Conservation (phyloP, 495 filamentous ascomycete species). For the Neurospora pannonica region DNA sequence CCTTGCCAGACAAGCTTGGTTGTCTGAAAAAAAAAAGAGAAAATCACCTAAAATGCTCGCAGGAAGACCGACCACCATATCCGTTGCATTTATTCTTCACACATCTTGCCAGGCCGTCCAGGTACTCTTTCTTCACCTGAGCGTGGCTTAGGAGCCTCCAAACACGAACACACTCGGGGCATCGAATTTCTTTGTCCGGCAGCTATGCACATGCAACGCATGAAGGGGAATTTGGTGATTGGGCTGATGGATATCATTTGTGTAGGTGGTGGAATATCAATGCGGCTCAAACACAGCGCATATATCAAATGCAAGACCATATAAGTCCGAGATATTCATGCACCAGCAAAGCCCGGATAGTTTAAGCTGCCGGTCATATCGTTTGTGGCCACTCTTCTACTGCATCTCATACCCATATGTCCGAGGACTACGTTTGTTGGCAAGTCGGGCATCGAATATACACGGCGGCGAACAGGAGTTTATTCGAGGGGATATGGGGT, state of each 20-base stretch:
- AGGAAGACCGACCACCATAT: neutral
- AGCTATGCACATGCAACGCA: neutral
- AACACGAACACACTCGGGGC: neutral
- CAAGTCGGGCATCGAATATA: neutral
- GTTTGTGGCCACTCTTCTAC: neutral
- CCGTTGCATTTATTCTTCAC: neutral
- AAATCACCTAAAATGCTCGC: neutral
- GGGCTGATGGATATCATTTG: neutral
- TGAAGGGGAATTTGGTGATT: neutral
- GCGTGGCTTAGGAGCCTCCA: neutral
- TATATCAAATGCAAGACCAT: neutral
- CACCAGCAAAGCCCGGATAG: neutral
- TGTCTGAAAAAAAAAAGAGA: neutral
- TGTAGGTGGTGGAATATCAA: neutral
- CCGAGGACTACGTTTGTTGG: neutral
- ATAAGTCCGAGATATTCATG: neutral
- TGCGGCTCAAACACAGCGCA: neutral
- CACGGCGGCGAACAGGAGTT: neutral
- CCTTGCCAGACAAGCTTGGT: neutral
- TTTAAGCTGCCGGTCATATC: neutral
- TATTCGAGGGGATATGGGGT: too few relatives aligned
- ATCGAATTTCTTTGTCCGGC: neutral
- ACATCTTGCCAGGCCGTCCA: neutral
- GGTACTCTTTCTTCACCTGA: too few relatives aligned
- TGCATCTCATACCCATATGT: neutral